Evolutionary conservation across 805 yeast species (phyloP).

Genomic region (Myxozyma neotropica): DNA sequence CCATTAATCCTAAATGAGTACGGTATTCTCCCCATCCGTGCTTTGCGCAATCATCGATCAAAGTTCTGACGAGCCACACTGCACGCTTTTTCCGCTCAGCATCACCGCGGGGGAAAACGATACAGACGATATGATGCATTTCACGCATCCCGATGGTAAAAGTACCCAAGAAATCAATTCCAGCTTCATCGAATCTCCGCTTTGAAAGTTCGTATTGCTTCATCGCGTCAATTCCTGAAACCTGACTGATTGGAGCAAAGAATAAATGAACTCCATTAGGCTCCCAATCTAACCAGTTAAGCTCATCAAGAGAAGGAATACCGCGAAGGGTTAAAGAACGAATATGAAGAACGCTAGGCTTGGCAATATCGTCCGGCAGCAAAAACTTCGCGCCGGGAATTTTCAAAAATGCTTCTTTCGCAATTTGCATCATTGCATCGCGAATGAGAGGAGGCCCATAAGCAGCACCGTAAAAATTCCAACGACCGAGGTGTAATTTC

Average conservation of each 20-base stretch:
- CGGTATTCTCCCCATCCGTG: slow-evolving; percentile 19
- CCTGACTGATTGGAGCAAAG: slow-evolving; percentile 14
- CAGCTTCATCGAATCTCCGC: slow-evolving; percentile 11
- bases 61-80: slow-evolving; percentile 3
- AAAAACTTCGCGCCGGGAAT: slow-evolving; percentile 13
- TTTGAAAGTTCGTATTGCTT: slow-evolving; percentile 9
- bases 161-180: slow-evolving; percentile 13
- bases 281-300: slow-evolving; percentile 13
- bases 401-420: slow-evolving; percentile 13
- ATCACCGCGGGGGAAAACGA: slow-evolving; percentile 7
- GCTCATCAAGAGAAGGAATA: slow-evolving; percentile 13
- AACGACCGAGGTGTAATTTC: slow-evolving; percentile 12
- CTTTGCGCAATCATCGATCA: slow-evolving; percentile 16
- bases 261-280: slow-evolving; percentile 15
- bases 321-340: slow-evolving; percentile 5
- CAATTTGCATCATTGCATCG: slow-evolving; percentile 4
- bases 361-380: background rate
- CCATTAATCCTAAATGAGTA: slow-evolving; percentile 15
- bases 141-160: slow-evolving; percentile 20
- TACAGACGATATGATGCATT: slow-evolving; percentile 13
- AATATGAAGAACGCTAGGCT: slow-evolving; percentile 8
- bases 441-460: slow-evolving; percentile 10
- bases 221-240: slow-evolving; percentile 17
- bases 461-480: slow-evolving; percentile 19
- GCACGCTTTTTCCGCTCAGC: background rate